Evolutionary conservation across 805 yeast genomes (phyloP).

Genomic region (Scheffersomyces spartinae): DNA sequence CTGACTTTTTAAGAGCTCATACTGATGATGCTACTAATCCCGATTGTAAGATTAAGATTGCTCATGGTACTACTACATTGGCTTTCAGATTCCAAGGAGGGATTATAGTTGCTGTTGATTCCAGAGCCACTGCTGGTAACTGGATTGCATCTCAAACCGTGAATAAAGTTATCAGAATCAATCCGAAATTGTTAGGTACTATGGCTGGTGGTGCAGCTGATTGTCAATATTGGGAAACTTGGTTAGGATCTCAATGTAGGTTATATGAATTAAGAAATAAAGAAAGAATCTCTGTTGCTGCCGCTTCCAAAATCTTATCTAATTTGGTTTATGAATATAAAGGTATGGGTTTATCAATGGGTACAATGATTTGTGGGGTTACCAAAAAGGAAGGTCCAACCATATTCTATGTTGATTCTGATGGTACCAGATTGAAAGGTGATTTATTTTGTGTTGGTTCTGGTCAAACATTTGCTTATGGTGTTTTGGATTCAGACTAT

Average conservation of each 20-base stretch:
- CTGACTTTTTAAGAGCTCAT: conserved; percentile 92
- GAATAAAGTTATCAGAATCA: conserved; percentile 92
- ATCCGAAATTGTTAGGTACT: conserved; percentile 89
- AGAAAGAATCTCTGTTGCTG: conserved; percentile 90
- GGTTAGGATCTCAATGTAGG: conserved; percentile 96
- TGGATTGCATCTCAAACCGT: conserved; percentile 99
- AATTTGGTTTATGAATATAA: conserved; percentile 90
- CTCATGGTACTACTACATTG: conserved; percentile 98
- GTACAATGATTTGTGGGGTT: conserved; percentile 97
- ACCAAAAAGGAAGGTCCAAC: conserved; percentile 94
- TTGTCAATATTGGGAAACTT: conserved; percentile 98
- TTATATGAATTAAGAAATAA: conserved; percentile 89
- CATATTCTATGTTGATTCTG: conserved; percentile 91
- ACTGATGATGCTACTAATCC: conserved; percentile 91
- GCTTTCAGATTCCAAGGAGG: conserved; percentile 96
- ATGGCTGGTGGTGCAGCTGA: conserved; percentile 99
- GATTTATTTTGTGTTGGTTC: conserved; percentile 96
- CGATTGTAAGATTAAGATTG: conserved; percentile 90
- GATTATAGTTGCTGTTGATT: conserved; percentile 91
- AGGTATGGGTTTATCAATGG: conserved; percentile 98
- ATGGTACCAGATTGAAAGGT: conserved; percentile 91
- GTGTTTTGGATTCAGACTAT: conserved; percentile 89
- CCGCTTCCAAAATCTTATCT: conserved; percentile 87
- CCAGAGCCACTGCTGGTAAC: conserved; percentile 95
- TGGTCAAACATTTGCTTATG: conserved; percentile 98